Base-by-base conservation (phyloP, 192 early-diverging fungal genomes). In the Linnemannia schmuckeri region DNA sequence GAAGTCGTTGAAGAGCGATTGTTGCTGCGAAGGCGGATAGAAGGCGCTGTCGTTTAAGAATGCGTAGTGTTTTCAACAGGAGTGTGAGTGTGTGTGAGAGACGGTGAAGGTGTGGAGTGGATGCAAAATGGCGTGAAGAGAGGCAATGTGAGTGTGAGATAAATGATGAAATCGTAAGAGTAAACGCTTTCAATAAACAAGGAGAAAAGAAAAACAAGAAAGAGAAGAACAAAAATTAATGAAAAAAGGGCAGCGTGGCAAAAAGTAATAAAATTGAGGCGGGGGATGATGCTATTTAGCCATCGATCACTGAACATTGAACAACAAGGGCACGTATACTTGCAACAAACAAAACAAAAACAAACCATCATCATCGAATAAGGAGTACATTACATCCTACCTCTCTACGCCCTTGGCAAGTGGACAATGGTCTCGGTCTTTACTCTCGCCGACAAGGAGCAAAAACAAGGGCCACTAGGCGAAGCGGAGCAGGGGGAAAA, bases 391-490 rank as follows among this genome's bases (percentile, higher is more conserved):
- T 20, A 17, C 49, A 52, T 22, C 15, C 5, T 20, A 17, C 17
- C 18, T 20, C 47, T 22, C 49, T 52, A 20, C 49, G 49, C 49
- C 49, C 15, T 52, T 35, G 61, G 10, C 30, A 10, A 30, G 61
- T 10, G 30, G 27, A 33, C 55, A 61, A 61, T 27, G 30, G 61
- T 66, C 61, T 66, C 70, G 40, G 38, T 42, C 40, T 17, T 71
- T 41, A 35, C 38, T 41, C 18, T 40, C 38, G 3, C 12, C 12
- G 27, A 69, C 66, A 35, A 7, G 10, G 15, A 37, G 30, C 30
- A 33, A 49, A 7, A 46, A 22, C 52, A 75, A 75, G 74, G 72
- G 9, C 72, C 72, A 35, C 70, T 38, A 72, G 24, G 41, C 70
- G 37, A 72, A 72, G 41, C 10, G 70, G 35, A 41, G 13, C 70